Conservation (phyloP, 2,329 filamentous ascomycete species). For the Sarocladiaceae sp. region DNA sequence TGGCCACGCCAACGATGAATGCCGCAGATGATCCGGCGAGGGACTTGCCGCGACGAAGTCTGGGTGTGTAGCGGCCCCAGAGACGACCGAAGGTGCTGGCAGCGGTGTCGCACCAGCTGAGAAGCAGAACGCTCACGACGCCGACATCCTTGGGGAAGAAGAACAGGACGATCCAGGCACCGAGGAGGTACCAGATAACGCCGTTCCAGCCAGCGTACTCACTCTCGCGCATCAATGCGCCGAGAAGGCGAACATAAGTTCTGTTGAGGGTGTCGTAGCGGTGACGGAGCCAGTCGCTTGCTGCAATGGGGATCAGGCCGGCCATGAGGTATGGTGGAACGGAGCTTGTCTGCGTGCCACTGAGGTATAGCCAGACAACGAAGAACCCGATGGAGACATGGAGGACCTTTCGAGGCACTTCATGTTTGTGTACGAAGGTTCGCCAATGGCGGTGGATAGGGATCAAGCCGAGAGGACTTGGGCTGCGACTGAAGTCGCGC, state of each 20-base stretch:
- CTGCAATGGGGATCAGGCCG: constrained; percentile 77
- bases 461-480: constrained; percentile 88
- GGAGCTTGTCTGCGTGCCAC: constrained; percentile 68
- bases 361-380: constrained; percentile 78
- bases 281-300: constrained; percentile 78
- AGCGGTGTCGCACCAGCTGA: constrained; percentile 98
- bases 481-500: constrained; percentile 85
- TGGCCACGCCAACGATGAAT: constrained; percentile 75
- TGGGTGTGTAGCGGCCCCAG: constrained; percentile 84
- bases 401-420: constrained; percentile 88
- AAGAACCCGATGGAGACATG: constrained; percentile 97
- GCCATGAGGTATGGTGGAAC: constrained; percentile 84
- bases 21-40: constrained; percentile 85
- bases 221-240: constrained; percentile 93
- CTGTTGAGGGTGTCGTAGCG: constrained; percentile 77
- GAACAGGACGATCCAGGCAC: constrained; percentile 78
- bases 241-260: constrained; percentile 78
- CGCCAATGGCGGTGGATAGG: constrained; percentile 92
- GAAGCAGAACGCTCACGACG: constrained; percentile 80
- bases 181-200: constrained; percentile 93
- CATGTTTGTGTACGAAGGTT: constrained; percentile 90
- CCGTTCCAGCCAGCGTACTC: constrained; percentile 95
- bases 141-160: constrained; percentile 93
- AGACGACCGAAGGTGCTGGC: constrained; percentile 90
- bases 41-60: constrained; percentile 83